Evolutionary conservation across 345 rosid species (phyloP).

Genomic region (Linum lewisii): DNA sequence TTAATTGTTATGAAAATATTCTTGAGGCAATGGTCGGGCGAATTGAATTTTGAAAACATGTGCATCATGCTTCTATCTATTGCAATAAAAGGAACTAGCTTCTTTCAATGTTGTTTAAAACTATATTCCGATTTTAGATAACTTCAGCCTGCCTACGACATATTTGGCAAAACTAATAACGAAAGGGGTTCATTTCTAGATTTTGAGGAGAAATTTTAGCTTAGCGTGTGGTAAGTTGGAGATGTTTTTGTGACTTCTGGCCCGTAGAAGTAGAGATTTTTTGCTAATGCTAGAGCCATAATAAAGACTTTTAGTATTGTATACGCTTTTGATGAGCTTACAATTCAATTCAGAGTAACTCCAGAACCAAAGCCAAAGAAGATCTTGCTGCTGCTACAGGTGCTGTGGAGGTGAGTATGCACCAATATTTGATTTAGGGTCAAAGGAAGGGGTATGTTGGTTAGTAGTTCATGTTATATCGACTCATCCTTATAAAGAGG

Average conservation of each 20-base stretch:
- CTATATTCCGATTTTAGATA: neutral
- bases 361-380: constrained; percentile 95
- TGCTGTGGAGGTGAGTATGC: constrained; percentile 80
- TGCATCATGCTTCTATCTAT: neutral
- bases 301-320: neutral
- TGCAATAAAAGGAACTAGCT: neutral
- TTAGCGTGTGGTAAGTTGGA: neutral
- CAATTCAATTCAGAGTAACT: constrained; percentile 63
- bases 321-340: constrained; percentile 6
- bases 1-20: no score
- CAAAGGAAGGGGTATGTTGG: neutral
- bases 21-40: neutral
- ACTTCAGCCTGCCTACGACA: neutral
- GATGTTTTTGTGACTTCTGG: neutral
- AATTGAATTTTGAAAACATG: neutral
- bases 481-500: neutral
- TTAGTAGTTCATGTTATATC: neutral
- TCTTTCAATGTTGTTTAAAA: no score
- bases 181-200: neutral
- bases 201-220: neutral
- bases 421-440: neutral
- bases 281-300: neutral
- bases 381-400: constrained; percentile 98
- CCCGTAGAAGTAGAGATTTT: neutral
- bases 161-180: neutral